phyloP scores from a whole-genome alignment of 148 eudicot genomes.

The Heliamphora exappendiculata region DNA sequence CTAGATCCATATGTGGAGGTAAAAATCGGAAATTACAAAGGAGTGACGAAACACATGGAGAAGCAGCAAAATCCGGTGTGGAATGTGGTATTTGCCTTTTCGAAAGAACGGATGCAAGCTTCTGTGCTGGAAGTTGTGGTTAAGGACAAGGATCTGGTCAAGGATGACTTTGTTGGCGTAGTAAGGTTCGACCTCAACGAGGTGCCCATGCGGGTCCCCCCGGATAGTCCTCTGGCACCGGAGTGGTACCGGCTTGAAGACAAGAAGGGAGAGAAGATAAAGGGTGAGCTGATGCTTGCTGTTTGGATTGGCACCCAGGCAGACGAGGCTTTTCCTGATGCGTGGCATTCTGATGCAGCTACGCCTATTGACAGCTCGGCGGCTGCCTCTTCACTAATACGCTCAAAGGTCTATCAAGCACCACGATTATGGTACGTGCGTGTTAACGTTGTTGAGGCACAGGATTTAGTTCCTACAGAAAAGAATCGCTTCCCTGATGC shows the following conservation, averaged over 20 bases:
- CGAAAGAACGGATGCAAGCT: conserved; percentile 80
- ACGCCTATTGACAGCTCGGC: conserved; percentile 70
- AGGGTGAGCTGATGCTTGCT: conserved; percentile 90
- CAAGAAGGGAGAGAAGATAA: conserved; percentile 71
- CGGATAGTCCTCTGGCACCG: conserved; percentile 94
- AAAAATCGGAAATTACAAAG: conserved; percentile 80
- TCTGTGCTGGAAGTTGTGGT: conserved; percentile 75
- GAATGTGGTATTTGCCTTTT: conserved; percentile 93
- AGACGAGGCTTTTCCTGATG: conserved; percentile 86
- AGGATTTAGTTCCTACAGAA: conserved; percentile 79
- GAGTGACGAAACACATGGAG: conserved; percentile 79
- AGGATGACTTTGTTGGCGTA: conserved; percentile 87
- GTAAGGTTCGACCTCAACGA: conserved; percentile 80
- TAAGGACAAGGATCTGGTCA: conserved; percentile 78
- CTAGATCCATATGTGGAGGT: conserved; percentile 91
- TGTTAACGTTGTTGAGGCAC: conserved; percentile 92
- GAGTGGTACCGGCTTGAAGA: conserved; percentile 92
- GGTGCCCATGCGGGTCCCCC: conserved; percentile 87
- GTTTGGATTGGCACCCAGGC: conserved; percentile 99
- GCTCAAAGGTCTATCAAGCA: conserved; percentile 90
- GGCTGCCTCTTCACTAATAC: conserved; percentile 55
- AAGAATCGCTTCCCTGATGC: conserved; percentile 82
- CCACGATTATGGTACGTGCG: conserved; percentile 93
- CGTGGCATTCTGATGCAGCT: conserved; percentile 96
- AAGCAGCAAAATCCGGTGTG: conserved; percentile 77